Base-by-base conservation (phyloP, 2,329 filamentous ascomycete genomes). In the Aspergillus flavus region DNA sequence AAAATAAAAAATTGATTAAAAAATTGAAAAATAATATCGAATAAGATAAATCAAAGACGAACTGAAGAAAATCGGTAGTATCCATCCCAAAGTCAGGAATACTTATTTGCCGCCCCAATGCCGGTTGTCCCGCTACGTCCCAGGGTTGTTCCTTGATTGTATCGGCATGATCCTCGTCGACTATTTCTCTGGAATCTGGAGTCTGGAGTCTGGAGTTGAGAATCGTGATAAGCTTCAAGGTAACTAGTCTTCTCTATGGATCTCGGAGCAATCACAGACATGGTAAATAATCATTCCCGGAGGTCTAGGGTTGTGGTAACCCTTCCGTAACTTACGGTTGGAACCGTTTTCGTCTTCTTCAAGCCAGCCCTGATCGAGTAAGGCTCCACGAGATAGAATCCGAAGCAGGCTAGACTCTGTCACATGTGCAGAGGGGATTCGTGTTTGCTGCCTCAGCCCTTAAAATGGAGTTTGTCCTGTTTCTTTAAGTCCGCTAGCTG, bases 61-160 rank as follows among this genome's bases (percentile, higher is more conserved):
- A 58, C 41, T 58, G 50, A 59, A 32, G 28, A 57, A 21, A 23
- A 21, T 19, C 12, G 7, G 34, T 26, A 39, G 32, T 55, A 26
- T 21, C 45, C 52, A 55, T 36, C 32, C 14, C 21, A 26, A 34
- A 26, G 9, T 39, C 32, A 36, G 52, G 32, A 39, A 55, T 19
- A 39, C 52, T n/a, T 59, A 59, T 64, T 65, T 66, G 59, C 64
- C 62, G 64, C 50, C 62, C 52, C 50, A 62, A 62, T 62, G 57
- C 60, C 59, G 53, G 58, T 55, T 59, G 48, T 65, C 50, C 61
- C 61, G 61, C 56, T 59, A 61, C 46, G 56, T 55, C 53, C 62
- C 62, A 59, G 56, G 62, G 62, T 59, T 56, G 23, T 50, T 50
- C 54, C 61, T 41, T 59, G 61, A 41, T 19, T 39, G 41, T 54